These are phyloP conservation scores for Haematococcus lacustris DNA, from an alignment of 139 green algal species.

Conservation along the genomic window DNA sequence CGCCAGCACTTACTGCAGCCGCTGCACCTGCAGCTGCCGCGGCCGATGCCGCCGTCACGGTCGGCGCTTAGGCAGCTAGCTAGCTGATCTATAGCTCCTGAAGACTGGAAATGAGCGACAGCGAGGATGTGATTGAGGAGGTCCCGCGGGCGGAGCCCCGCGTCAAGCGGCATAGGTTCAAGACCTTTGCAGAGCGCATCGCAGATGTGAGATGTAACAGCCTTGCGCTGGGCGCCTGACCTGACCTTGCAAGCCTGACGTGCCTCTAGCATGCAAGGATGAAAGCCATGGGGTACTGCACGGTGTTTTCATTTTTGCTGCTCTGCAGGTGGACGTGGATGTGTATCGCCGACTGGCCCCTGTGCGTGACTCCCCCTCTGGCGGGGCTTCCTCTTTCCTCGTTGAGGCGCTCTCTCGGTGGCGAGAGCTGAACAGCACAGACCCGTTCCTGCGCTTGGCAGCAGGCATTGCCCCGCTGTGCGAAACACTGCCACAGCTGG, in stretches of 20 bases:
- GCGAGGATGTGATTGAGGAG: too few relatives aligned
- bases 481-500: constrained; percentile 66
- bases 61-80: too few relatives aligned
- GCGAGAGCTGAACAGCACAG: constrained; percentile 75
- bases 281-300: neutral
- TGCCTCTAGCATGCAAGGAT: neutral
- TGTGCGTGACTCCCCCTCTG: constrained; percentile 48
- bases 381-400: constrained; percentile 57
- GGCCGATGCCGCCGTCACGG: too few relatives aligned
- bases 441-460: constrained; percentile 55
- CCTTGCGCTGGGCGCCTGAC: neutral
- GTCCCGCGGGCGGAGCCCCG: constrained; percentile 16
- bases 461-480: constrained; percentile 41
- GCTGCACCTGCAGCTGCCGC: too few relatives aligned
- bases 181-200: constrained; percentile 65
- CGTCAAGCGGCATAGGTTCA: constrained; percentile 57
- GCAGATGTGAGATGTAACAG: constrained; percentile 40
- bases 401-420: constrained; percentile 52
- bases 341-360: constrained; percentile 65
- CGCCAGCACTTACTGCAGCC: too few relatives aligned
- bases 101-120: too few relatives aligned
- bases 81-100: too few relatives aligned
- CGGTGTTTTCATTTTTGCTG: neutral
- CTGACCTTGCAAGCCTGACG: neutral
- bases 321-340: constrained; percentile 71